Evolutionary conservation across 345 rosid species (phyloP), one percentile per base, ranked within the genome.

Genomic region (Populus deltoides): DNA sequence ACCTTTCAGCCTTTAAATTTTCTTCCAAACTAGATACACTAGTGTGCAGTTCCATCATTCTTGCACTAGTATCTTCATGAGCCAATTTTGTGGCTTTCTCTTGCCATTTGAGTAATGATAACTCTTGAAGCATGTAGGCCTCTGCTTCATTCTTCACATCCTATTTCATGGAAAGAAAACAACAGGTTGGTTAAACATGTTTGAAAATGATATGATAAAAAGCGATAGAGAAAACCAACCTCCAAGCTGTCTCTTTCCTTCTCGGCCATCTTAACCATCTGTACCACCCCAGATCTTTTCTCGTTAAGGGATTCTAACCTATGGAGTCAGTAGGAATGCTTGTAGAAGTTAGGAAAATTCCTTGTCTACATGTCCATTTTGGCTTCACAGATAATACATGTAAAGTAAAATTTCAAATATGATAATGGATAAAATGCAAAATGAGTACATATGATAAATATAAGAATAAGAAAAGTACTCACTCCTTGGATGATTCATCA

Each of bases 201-300:
- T 17, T 49, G 29, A 47, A 59, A 39, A 74, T n/a, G 38, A 76
- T 43, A 38, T 22, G 39, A 41, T 27, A 70, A 71, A 31, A n/a
- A 65, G 66, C 31, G 71, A 71, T 38, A 83, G 66, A 53, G 78
- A 35, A 55, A 61, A 88, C 88, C 49, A 83, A 96, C 99, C 99
- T 96, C 98, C 88, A 96, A 87, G 85, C 86, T 79, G 75, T 96
- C 97, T 85, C 97, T 89, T 87, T 96, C 99, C 85, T 93, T 96
- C 85, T 96, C 99, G 6, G 97, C 95, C 82, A 96, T 68, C 84
- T 96, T 96, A 80, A 96, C 99, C 97, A 96, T 91, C 81, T 93
- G 99, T 74, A 96, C 99, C 72, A 96, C 98, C 81, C 99, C 93
- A 66, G 97, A 89, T 74, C 99, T 90, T 83, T 89, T 91, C 73